Conservation (phyloP, 2,329 filamentous ascomycete genomes). For the Aureobasidium musti region DNA sequence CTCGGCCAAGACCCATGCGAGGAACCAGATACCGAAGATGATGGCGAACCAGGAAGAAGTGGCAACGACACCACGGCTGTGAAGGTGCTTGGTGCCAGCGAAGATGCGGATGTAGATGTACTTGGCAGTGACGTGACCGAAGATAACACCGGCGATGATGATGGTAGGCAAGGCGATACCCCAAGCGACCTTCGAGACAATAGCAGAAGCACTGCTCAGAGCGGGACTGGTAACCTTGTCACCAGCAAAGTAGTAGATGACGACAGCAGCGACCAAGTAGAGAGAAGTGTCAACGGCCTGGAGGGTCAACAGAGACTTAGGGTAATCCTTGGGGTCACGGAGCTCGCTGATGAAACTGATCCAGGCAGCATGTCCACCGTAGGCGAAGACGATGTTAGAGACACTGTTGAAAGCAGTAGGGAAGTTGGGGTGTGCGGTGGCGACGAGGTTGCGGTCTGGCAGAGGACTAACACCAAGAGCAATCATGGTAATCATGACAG, state of each 20-base stretch:
- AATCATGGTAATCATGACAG: conserved; percentile 68
- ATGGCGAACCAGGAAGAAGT: conserved; percentile 62
- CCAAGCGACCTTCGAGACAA: conserved; percentile 65
- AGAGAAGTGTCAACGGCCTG: conserved; percentile 62
- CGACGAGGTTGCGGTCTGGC: conserved; percentile 45
- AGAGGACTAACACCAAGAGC: conserved; percentile 57
- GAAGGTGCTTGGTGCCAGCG: conserved; percentile 55
- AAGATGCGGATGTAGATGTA: conserved; percentile 69
- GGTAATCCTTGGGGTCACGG: conserved; percentile 61
- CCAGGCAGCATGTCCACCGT: conserved; percentile 64
- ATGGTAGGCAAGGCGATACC: conserved; percentile 71
- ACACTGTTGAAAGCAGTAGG: conserved; percentile 62
- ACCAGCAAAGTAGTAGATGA: conserved; percentile 68
- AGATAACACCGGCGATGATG: conserved; percentile 69
- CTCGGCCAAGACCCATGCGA: conserved; percentile 68
- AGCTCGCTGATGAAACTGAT: conserved; percentile 68
- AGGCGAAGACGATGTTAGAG: conserved; percentile 71
- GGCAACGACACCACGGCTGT: conserved; percentile 44
- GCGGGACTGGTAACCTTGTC: conserved; percentile 64
- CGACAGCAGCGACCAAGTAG: conserved; percentile 65
- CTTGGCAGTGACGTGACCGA: conserved; percentile 65
- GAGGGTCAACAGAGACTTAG: conserved; percentile 63
- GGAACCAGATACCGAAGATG: conserved; percentile 57
- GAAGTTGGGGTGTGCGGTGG: conserved; percentile 45
- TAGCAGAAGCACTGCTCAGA: conserved; percentile 59